Evolutionary conservation across 176 grass and related monocot genomes (phyloP).

Genomic region (Zizania latifolia): DNA sequence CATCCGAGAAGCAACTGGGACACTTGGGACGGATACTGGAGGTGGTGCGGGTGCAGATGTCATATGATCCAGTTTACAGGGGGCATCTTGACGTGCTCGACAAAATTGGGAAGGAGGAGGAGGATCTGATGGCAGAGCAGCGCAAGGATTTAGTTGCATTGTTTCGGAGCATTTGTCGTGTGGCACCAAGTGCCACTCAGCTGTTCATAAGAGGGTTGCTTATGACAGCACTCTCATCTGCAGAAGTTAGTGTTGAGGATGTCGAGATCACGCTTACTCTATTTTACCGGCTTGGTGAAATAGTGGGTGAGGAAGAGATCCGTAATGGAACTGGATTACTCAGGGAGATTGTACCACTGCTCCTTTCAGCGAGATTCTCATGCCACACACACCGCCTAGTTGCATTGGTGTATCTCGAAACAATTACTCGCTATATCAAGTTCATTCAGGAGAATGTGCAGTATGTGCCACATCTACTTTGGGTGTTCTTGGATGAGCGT

Average conservation of each 20-base stretch:
- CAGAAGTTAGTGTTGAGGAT: conserved; percentile 74
- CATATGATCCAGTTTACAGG: conserved; percentile 67
- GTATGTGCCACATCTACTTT: conserved; percentile 67
- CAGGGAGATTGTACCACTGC: conserved; percentile 69
- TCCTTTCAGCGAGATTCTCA: conserved; percentile 67
- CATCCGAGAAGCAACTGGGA: conserved; percentile 63
- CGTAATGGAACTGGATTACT: conserved; percentile 55
- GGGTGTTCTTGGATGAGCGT: conserved; percentile 78
- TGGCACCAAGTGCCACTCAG: conserved; percentile 65
- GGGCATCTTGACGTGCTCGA: conserved; percentile 72
- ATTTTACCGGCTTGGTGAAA: conserved; percentile 72
- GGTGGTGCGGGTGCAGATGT: conserved; percentile 67
- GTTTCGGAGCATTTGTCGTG: conserved; percentile 79
- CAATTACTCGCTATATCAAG: conserved; percentile 77
- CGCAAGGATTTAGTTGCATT: conserved; percentile 76
- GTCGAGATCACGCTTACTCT: conserved; percentile 75
- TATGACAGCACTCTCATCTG: conserved; percentile 49
- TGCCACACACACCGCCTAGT: conserved; percentile 88
- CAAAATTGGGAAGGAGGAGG: conserved; percentile 89
- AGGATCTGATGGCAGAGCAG: conserved; percentile 76
- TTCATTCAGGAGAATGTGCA: conserved; percentile 80
- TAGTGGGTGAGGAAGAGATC: conserved; percentile 67
- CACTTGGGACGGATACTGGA: conserved; percentile 72
- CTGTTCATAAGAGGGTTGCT: conserved; percentile 71
- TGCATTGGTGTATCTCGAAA: conserved; percentile 81